These are phyloP conservation scores for Apiospora marii DNA, from an alignment of 2,329 filamentous ascomycete species.

Conservation along the genomic window DNA sequence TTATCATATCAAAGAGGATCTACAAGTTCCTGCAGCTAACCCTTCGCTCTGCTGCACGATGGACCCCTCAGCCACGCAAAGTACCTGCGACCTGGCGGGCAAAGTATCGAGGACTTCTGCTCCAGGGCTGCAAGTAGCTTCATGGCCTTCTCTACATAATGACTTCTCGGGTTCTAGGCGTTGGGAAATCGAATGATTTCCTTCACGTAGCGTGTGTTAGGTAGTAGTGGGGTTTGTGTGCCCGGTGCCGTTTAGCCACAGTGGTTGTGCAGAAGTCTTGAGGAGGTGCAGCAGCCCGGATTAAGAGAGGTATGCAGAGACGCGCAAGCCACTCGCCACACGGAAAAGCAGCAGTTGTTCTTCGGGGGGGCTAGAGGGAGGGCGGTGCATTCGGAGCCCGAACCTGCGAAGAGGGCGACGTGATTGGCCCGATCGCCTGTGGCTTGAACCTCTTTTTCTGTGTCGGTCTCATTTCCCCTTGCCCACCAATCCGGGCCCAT, in stretches of 20 bases:
- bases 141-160: neutral
- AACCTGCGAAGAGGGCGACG: neutral
- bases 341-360: neutral
- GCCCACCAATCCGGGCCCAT: neutral
- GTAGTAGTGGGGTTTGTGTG: neutral
- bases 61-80: neutral
- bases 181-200: neutral
- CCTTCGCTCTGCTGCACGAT: neutral
- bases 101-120: neutral
- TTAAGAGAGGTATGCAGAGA: neutral
- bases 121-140: neutral
- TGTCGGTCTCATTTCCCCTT: neutral
- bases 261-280: neutral
- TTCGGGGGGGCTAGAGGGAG: neutral
- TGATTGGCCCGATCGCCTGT: slow-evolving; percentile 2
- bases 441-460: neutral
- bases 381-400: slow-evolving; percentile 1
- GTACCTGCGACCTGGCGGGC: neutral
- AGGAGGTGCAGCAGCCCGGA: neutral
- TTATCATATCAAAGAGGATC: neutral
- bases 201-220: neutral
- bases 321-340: slow-evolving; percentile 15
- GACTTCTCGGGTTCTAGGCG: neutral
- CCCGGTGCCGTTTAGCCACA: slow-evolving; percentile 20
- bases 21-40: slow-evolving; percentile 6